These are phyloP conservation scores for Cunninghamia lanceolata DNA, from an alignment of 75 land plant genomes.

Conservation along the genomic window DNA sequence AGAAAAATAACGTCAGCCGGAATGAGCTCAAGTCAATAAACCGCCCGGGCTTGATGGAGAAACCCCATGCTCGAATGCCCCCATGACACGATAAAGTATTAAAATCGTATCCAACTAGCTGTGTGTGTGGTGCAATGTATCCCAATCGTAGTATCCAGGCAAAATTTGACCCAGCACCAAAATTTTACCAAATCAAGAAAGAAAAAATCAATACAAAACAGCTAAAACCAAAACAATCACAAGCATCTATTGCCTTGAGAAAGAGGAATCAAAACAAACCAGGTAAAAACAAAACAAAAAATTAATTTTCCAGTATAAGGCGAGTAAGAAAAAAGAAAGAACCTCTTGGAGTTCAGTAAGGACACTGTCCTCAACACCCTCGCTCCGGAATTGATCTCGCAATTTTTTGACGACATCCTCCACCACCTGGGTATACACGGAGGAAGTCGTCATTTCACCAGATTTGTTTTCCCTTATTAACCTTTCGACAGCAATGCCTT, in stretches of 20 bases:
- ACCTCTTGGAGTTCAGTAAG: constrained; percentile 91
- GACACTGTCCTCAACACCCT: constrained; percentile 71
- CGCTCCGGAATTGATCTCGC: constrained; percentile 71
- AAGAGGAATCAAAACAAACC: background rate
- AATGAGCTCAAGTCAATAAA: background rate
- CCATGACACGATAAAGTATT: background rate
- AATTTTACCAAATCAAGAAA: background rate
- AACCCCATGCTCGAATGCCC: background rate
- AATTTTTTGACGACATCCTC: constrained; percentile 92
- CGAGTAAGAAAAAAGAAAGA: background rate
- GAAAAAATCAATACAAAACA: background rate
- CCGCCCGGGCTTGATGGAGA: background rate
- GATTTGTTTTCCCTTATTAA: background rate
- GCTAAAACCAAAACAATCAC: background rate
- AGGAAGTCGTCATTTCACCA: constrained; percentile 31
- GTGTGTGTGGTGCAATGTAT: background rate
- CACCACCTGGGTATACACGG: constrained; percentile 73
- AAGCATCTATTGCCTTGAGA: background rate
- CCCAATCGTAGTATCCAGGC: background rate
- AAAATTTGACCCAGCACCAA: no score
- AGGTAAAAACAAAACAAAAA: background rate
- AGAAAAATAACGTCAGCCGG: background rate
- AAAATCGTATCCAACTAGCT: background rate
- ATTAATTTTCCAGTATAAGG: background rate
- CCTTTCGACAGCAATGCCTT: background rate